Base-by-base conservation (phyloP, 2,329 filamentous ascomycete genomes). In the Venturia carpophila region DNA sequence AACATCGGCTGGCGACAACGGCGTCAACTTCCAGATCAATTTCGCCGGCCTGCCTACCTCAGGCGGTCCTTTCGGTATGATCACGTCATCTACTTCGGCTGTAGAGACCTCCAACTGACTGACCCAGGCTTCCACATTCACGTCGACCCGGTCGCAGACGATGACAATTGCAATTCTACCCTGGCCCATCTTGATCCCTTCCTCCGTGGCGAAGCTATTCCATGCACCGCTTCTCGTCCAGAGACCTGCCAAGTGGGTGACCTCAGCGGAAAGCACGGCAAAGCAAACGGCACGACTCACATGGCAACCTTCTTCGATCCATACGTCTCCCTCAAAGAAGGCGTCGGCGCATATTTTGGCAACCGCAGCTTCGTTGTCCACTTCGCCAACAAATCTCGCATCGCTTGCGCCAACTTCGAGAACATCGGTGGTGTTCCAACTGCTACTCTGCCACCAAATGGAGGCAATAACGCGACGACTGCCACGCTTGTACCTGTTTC, bases 181-280 rank as follows among this genome's bases (percentile, higher is more conserved):
- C 78, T 84, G 4, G 84, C 79, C 1, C 90, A 93, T 71, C 82
- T 91, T 15, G 88, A 92, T 71, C 89, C 90, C 21, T 90, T 82
- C 73, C 73, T 80, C 62, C 86, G 87, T 62, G 85, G 84, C 68
- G 84, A 91, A 71, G 75, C 75, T 1, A 79, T 85, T 5, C 70
- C 81, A 5, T 93, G 90, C 76, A 79, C 91, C 71, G 45, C 76
- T 13, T 69, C 73, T 11, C 72, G 77, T 7, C 87, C 87, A 9
- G 75, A 83, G 67, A 86, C 84, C 11, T 94, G 90, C 78, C 85
- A 93, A 76, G 84, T 90, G 13, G 90, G 90, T 68, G 90, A 93
- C 73, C 79, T 92, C 65, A 83, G 84, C 70, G 90, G 90, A 72
- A 93, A 93, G 78, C 79, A 88, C 71, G 88, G 88, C 67, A 80